A percentile compares a stretch with the other conserved stretches of the same genome.
Evolutionary conservation across 2,329 filamentous ascomycete species (phyloP).

Genomic region (Lasiodiplodia citricola): DNA sequence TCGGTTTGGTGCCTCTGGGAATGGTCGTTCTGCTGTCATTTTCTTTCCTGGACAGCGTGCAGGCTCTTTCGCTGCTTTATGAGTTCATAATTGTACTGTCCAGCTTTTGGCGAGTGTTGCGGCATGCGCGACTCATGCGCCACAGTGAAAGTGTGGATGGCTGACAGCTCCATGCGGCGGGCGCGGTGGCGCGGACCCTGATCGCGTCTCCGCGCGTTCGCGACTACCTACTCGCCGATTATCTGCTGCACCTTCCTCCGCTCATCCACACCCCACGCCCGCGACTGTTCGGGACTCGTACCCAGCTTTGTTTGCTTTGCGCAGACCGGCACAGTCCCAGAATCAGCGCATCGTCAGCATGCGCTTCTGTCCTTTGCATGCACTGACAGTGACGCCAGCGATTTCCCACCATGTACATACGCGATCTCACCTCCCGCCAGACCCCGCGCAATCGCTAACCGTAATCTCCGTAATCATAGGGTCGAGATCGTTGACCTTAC

Average conservation of each 20-base stretch:
- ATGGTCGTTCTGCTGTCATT: neutral
- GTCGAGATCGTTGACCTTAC: constrained; percentile 3
- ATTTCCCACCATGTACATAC: neutral
- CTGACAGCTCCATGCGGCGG: neutral
- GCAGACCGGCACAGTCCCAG: neutral
- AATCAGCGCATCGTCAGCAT: neutral
- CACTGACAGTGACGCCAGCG: neutral
- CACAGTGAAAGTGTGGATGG: neutral
- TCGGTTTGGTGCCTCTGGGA: neutral
- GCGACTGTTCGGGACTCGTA: neutral
- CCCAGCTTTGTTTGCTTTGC: neutral
- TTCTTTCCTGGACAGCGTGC: neutral
- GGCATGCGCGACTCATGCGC: neutral
- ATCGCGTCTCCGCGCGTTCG: constrained; percentile 7
- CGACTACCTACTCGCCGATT: neutral
- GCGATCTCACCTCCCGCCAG: neutral
- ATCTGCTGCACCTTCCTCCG: neutral
- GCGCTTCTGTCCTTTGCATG: neutral
- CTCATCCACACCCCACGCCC: neutral
- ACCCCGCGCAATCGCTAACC: neutral
- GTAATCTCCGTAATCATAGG: neutral
- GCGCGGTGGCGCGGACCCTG: neutral
- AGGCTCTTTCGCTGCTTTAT: neutral
- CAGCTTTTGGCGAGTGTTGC: neutral
- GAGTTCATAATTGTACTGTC: neutral